phyloP scores from a whole-genome alignment of 257 asterid species.

The Leptodermis oblonga region DNA sequence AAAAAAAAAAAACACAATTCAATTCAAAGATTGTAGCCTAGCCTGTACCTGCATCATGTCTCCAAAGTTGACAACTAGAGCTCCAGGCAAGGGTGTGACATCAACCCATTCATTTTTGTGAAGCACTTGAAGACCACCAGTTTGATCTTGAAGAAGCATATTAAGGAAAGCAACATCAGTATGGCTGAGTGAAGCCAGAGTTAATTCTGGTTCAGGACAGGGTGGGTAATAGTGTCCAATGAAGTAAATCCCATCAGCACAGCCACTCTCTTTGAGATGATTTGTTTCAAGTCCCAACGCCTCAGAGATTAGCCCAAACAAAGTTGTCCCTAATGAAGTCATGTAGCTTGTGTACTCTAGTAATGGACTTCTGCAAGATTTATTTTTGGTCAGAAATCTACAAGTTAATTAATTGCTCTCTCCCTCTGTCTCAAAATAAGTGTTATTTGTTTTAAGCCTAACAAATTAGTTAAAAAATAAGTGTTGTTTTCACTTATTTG shows the following conservation, averaged over 20 bases:
- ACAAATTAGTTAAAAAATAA: no score
- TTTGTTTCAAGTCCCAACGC: constrained; percentile 32
- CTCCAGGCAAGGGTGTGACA: constrained; percentile 41
- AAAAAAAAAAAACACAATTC: no score
- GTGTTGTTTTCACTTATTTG: background rate
- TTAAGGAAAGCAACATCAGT: constrained; percentile 39
- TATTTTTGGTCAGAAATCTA: background rate
- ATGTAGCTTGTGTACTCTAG: constrained; percentile 32
- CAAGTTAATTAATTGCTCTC: background rate
- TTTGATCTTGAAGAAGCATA: constrained; percentile 38
- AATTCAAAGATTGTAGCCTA: no score
- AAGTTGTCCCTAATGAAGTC: constrained; percentile 23
- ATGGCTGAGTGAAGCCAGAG: constrained; percentile 31
- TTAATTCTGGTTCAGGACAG: constrained; percentile 48
- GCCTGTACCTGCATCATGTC: constrained; percentile 38
- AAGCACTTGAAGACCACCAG: constrained; percentile 50
- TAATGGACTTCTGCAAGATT: constrained; percentile 20
- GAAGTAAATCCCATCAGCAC: constrained; percentile 25
- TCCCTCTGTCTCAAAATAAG: no score
- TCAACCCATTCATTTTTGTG: constrained; percentile 39
- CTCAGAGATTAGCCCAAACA: constrained; percentile 38
- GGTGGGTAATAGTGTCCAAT: constrained; percentile 43
- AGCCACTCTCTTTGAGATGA: constrained; percentile 36
- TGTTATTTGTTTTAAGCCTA: background rate
- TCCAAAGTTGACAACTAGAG: constrained; percentile 39